Evolutionary conservation across 176 grass and related monocot species (phyloP).

Genomic region (Triticum turgidum): DNA sequence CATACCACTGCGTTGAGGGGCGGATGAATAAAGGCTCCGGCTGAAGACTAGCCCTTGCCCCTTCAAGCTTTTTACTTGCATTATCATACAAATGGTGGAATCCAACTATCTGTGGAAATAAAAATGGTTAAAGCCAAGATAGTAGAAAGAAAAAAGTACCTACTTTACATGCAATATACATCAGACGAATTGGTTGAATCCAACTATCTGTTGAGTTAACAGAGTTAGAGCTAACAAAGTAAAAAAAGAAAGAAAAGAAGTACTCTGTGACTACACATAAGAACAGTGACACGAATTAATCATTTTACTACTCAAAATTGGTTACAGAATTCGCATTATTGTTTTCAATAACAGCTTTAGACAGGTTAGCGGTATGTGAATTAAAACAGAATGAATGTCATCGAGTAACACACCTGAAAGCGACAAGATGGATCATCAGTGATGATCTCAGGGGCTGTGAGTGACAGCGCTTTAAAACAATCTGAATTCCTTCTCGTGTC

Average conservation of each 20-base stretch:
- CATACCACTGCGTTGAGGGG: slow-evolving; percentile 88
- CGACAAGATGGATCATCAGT: slow-evolving; percentile 70
- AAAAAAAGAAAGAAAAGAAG: not conserved
- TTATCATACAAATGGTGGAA: slow-evolving; percentile 60
- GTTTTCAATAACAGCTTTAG: not conserved
- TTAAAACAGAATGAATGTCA: not conserved
- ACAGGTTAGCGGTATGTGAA: not conserved
- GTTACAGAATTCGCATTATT: not conserved
- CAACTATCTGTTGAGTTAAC: slow-evolving; percentile 44
- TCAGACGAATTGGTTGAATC: slow-evolving; percentile 42
- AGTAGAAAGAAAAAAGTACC: not conserved
- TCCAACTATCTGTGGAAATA: slow-evolving; percentile 54
- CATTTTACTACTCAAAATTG: not conserved
- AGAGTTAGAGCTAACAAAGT: not conserved
- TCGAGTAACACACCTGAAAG: slow-evolving; percentile 56
- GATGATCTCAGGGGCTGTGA: slow-evolving; percentile 59
- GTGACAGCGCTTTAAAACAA: slow-evolving; percentile 55
- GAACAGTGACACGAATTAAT: not conserved
- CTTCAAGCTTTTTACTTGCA: slow-evolving; percentile 52
- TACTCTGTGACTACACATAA: not conserved
- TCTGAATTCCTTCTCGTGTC: slow-evolving; percentile 46
- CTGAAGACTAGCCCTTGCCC: slow-evolving; percentile 50
- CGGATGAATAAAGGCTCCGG: slow-evolving; percentile 79
- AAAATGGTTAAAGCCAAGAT: not conserved
- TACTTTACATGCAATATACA: not conserved